Conservation (phyloP, 1,139 yeast genomes). For the Yamadazyma mexicana region DNA sequence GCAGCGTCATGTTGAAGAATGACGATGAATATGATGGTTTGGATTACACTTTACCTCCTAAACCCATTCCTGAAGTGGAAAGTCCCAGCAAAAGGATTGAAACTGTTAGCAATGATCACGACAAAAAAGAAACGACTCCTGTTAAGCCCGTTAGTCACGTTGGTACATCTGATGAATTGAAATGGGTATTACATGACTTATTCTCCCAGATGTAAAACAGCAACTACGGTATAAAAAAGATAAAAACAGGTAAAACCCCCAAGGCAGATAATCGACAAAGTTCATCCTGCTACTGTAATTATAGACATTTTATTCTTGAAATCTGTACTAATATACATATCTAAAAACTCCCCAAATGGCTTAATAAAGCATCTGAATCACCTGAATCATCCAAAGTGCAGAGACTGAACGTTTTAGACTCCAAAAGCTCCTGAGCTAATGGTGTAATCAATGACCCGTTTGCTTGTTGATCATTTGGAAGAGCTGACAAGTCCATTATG, state of each 20-base stretch:
- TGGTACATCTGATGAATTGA: constrained; percentile 68
- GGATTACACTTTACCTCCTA: constrained; percentile 45
- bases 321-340: constrained; percentile 5
- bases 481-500: constrained; percentile 7
- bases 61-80: constrained; percentile 12
- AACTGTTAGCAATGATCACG: constrained; percentile 4
- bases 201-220: constrained; percentile 38
- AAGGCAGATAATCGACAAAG: too few species aligned
- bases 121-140: constrained; percentile 2
- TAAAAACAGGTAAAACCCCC: too few species aligned
- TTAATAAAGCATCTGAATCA: constrained; percentile 3
- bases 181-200: constrained; percentile 68
- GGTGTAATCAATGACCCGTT: neutral
- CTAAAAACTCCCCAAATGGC: constrained; percentile 2
- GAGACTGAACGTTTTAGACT: constrained; percentile 5
- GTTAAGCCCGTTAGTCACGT: constrained; percentile 28
- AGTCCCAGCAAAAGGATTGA: constrained; percentile 5
- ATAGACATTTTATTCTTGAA: constrained; percentile 1
- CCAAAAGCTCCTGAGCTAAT: constrained; percentile 1
- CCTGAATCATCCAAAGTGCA: constrained; percentile 5
- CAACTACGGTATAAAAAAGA: too few species aligned
- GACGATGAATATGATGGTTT: constrained; percentile 49
- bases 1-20: constrained; percentile 56
- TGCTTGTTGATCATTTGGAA: constrained; percentile 2
- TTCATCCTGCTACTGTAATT: constrained; percentile 2